Conservation (phyloP, 352 stramenopile species). For the Chrysophaeum taylorii region DNA sequence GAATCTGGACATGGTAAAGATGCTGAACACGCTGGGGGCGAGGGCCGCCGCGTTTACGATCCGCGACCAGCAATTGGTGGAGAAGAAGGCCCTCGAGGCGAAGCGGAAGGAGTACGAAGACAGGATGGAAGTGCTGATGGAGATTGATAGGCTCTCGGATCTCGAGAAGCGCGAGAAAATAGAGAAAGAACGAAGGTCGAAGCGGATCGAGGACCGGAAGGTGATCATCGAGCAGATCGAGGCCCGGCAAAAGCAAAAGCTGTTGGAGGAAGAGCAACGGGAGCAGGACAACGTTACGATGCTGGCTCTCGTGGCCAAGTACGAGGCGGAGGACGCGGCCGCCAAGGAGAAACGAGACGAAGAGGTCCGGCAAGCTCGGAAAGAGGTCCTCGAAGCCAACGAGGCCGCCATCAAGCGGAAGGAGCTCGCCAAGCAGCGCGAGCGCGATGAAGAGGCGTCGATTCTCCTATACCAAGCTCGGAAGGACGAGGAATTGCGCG, state of each 20-base stretch:
- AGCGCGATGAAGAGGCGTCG: constrained; percentile 40
- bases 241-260: constrained; percentile 52
- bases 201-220: constrained; percentile 64
- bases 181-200: constrained; percentile 45
- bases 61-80: constrained; percentile 71
- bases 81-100: constrained; percentile 39
- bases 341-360: constrained; percentile 29
- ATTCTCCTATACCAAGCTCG: constrained; percentile 25
- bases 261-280: constrained; percentile 66
- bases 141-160: constrained; percentile 78
- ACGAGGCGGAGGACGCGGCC: constrained; percentile 37
- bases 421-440: constrained; percentile 37
- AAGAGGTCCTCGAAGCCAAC: constrained; percentile 46
- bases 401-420: constrained; percentile 39
- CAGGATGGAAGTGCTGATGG: constrained; percentile 84
- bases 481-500: constrained; percentile 21
- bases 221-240: constrained; percentile 60
- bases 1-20: constrained; percentile 74
- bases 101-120: constrained; percentile 73
- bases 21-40: constrained; percentile 77
- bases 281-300: constrained; percentile 76
- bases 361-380: constrained; percentile 29
- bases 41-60: constrained; percentile 82
- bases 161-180: constrained; percentile 72
- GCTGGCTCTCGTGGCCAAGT: constrained; percentile 60